phyloP scores from a whole-genome alignment of 164 flowering plant genomes.

The Stephania cephalantha region DNA sequence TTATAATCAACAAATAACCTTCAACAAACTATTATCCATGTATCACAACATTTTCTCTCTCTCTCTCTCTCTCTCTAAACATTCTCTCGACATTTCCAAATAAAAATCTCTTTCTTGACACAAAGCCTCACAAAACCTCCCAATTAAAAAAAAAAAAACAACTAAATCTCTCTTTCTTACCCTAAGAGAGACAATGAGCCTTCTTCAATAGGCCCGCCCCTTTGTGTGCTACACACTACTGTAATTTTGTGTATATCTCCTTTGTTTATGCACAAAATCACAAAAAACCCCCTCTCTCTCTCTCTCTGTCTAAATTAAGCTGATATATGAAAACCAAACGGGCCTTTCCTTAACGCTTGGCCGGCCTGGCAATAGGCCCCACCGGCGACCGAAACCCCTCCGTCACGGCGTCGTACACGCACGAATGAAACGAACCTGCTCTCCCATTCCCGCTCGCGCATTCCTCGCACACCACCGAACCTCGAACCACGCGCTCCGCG shows the following conservation, averaged over 20 bases:
- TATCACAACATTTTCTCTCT: not conserved
- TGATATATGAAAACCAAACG: not conserved
- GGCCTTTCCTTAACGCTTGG: constrained; percentile 12
- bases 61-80: too few relatives aligned
- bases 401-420: constrained; percentile 34
- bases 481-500: not conserved
- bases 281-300: not conserved
- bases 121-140: not conserved
- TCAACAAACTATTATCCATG: not conserved
- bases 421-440: constrained; percentile 37
- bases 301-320: not conserved
- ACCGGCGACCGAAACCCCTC: constrained; percentile 33
- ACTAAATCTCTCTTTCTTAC: not conserved
- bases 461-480: constrained; percentile 24
- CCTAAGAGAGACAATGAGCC: not conserved
- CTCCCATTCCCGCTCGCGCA: constrained; percentile 24
- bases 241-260: not conserved
- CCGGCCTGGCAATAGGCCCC: constrained; percentile 52
- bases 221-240: not conserved
- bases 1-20: not conserved
- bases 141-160: not conserved
- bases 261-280: not conserved
- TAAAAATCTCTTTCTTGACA: not conserved
- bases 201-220: not conserved
- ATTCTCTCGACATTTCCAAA: not conserved